Conservation (phyloP, 257 asterid genomes). For the Solanum neorickii region DNA sequence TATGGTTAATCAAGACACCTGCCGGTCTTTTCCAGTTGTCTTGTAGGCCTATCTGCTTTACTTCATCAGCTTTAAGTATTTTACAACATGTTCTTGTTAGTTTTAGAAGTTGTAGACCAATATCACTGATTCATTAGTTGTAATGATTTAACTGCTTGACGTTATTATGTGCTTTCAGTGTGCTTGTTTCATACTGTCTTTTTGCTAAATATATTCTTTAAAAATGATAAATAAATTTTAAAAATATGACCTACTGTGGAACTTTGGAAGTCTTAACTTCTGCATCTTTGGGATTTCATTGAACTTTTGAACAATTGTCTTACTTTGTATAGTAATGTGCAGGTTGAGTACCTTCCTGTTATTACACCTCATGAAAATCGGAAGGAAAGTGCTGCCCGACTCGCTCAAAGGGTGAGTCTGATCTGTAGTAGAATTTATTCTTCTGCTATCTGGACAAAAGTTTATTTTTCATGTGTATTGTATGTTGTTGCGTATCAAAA, state of each 20-base stretch:
- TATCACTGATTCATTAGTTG: not conserved
- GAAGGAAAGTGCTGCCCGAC: slow-evolving; percentile 63
- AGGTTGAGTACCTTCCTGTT: slow-evolving; percentile 96
- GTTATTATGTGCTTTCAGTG: not conserved
- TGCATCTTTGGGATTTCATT: not conserved
- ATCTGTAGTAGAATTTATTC: not conserved
- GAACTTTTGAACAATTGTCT: not conserved
- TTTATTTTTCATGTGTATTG: not conserved
- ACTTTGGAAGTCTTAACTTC: not conserved
- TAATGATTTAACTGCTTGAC: not conserved
- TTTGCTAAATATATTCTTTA: not conserved
- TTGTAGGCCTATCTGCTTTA: not conserved
- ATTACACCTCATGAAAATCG: slow-evolving; percentile 55
- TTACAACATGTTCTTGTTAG: not conserved
- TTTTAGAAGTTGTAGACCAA: not conserved
- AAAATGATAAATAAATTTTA: not conserved
- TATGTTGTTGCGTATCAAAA: not conserved
- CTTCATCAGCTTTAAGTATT: not conserved
- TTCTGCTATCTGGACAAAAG: not conserved
- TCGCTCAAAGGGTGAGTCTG: slow-evolving; percentile 69
- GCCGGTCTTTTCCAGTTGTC: not conserved
- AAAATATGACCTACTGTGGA: not conserved
- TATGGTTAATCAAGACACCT: not conserved
- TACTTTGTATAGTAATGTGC: not conserved
- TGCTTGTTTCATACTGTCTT: not conserved